Evolutionary conservation across 2,329 filamentous ascomycete species (phyloP), one percentile per base, ranked within the genome.

Genomic region (Neonectria ditissima): DNA sequence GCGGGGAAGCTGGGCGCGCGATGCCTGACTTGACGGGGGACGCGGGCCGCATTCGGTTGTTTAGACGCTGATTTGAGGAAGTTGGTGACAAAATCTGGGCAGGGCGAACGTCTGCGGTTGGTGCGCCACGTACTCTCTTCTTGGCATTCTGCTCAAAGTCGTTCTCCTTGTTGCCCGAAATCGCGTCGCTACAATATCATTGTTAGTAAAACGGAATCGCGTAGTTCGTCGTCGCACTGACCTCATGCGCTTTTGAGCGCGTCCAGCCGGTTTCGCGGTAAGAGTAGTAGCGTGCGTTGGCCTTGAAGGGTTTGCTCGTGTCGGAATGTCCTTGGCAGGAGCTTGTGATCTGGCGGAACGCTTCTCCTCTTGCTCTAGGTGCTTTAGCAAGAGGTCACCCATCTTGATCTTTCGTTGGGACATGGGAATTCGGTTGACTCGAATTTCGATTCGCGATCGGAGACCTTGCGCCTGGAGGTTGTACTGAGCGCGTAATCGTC

Each of bases 381-480:
- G 81, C 69, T 82, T 87, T 52, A 79, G 75, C 13, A 94, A 77
- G 9, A 98, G 83, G 47, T 97, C 94, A 59, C 89, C 89, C 85
- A 99, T 95, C 61, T 88, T 97, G 65, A 89, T 85, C 74, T 91
- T 92, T 63, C 95, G 90, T 67, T 97, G 81, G 16, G 90, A 86
- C 71, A 89, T 87, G 8, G 96, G 96, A 55, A 98, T 96, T 57
- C 96, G 90, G 76, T 97, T 97, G 77, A 98, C 87, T 80, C 96
- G 92, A 81, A 97, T 92, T 79, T 97, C 94, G 55, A 99, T 91
- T 65, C 95, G 91, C 64, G 93, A 90, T 65, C 92, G 88, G 41
- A 98, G 86, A 66, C 92, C 92, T 77, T 95, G 92, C 22, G 94
- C 92, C 79, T 97, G 94, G 10, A 97, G 86, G 63, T 91, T 91